These are phyloP conservation scores for Phytophthora multivora DNA, from an alignment of 352 stramenopile species.

Conservation along the genomic window DNA sequence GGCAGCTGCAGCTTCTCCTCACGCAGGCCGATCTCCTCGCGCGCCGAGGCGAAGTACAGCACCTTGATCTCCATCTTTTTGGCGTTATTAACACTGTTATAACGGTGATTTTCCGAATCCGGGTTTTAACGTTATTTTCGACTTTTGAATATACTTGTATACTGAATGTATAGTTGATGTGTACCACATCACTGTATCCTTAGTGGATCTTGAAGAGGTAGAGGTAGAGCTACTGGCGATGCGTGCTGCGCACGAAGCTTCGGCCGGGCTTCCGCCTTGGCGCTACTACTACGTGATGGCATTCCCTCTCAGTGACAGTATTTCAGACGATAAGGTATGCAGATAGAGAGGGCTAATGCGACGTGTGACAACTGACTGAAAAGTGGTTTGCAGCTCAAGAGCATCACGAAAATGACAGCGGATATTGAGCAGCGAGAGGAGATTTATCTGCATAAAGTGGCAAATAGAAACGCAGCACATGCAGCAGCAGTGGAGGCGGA, in stretches of 20 bases:
- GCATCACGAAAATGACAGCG: conserved; percentile 51
- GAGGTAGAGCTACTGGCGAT: conserved; percentile 13
- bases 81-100: neutral
- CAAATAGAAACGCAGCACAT: conserved; percentile 30
- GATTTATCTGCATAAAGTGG: conserved; percentile 49
- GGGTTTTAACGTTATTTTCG: no score
- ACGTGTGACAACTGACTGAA: conserved; percentile 8
- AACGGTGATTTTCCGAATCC: no score
- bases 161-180: neutral
- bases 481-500: conserved; percentile 18
- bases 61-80: conserved; percentile 60
- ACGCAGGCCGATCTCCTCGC: conserved; percentile 71
- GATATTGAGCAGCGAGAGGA: conserved; percentile 57
- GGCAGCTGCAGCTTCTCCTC: conserved; percentile 59
- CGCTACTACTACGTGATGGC: conserved; percentile 71
- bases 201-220: conserved; percentile 46
- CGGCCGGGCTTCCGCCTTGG: conserved; percentile 58
- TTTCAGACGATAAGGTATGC: conserved; percentile 51
- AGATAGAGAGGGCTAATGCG: neutral
- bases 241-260: conserved; percentile 1
- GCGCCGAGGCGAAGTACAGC: conserved; percentile 83
- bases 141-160: no score
- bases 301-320: conserved; percentile 37
- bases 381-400: conserved; percentile 39
- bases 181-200: conserved; percentile 4